A percentile compares a stretch with the other conserved stretches of the same genome.
These are phyloP conservation scores for Raffaelea arxii DNA, from an alignment of 2,329 filamentous ascomycete genomes.

Conservation along the genomic window DNA sequence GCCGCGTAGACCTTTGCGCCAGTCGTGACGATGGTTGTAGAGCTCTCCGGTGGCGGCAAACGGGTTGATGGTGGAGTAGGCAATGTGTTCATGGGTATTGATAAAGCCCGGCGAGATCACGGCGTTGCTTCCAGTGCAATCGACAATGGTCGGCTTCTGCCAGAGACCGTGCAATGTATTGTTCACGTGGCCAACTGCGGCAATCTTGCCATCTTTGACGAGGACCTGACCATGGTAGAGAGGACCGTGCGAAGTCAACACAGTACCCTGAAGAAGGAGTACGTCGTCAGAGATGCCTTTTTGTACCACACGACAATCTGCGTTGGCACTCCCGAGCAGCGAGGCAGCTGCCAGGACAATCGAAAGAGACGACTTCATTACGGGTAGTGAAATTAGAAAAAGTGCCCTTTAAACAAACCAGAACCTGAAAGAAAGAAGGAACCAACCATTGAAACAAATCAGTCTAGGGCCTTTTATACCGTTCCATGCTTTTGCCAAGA, in stretches of 20 bases:
- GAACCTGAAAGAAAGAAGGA: too few species aligned
- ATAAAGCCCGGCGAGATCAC: slow-evolving; percentile 21
- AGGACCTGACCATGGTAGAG: slow-evolving; percentile 4
- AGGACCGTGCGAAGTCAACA: slow-evolving; percentile 6
- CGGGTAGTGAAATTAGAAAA: slow-evolving; percentile 8
- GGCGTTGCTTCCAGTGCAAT: slow-evolving; percentile 13
- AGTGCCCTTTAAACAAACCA: too few species aligned
- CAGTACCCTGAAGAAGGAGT: slow-evolving; percentile 6
- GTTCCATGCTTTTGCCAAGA: too few species aligned
- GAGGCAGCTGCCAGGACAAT: neutral
- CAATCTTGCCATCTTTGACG: slow-evolving; percentile 4
- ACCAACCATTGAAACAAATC: too few species aligned
- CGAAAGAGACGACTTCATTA: slow-evolving; percentile 3
- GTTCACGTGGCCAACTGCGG: neutral
- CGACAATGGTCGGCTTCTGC: slow-evolving; percentile 12
- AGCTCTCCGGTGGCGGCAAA: slow-evolving; percentile 11
- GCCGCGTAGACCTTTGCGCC: slow-evolving; percentile 17
- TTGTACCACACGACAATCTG: neutral
- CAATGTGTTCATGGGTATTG: slow-evolving; percentile 21
- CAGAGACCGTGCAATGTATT: slow-evolving; percentile 5
- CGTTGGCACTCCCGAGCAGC: neutral
- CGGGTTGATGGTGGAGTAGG: slow-evolving; percentile 16
- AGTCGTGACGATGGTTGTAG: slow-evolving; percentile 20
- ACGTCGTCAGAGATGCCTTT: neutral
- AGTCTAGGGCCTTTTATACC: too few species aligned